Evolutionary conservation across 1,284 basidiomycete species (phyloP).

Genomic region (Cryptococcus hybrid): DNA sequence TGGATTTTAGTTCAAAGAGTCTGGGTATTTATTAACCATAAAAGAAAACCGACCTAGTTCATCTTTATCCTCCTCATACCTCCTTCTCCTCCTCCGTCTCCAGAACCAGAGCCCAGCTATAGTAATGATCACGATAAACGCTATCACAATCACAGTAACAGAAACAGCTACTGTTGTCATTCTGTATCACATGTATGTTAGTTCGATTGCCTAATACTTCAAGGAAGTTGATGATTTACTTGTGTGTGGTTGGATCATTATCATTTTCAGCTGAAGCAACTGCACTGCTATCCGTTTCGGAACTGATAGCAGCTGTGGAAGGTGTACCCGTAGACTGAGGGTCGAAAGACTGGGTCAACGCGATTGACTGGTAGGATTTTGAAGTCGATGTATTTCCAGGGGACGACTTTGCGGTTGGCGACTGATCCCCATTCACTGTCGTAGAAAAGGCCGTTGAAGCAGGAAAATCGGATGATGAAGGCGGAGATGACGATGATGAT

Average conservation of each 20-base stretch:
- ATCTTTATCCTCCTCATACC: slow-evolving; percentile 15
- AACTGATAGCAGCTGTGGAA: background rate
- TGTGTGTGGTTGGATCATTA: slow-evolving; percentile 1
- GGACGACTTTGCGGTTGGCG: no score
- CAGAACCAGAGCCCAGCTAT: slow-evolving; percentile 23
- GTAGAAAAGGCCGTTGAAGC: no score
- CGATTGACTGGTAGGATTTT: no score
- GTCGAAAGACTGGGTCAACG: background rate
- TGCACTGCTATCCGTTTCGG: background rate
- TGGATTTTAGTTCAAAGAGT: background rate
- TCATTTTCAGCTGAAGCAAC: background rate
- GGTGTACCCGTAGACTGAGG: background rate
- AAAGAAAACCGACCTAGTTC: slow-evolving; percentile 5
- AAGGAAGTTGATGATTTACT: slow-evolving; percentile 3
- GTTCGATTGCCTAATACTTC: background rate
- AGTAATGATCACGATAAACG: slow-evolving; percentile 20
- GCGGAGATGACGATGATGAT: background rate
- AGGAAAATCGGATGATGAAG: background rate
- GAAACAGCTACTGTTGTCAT: slow-evolving; percentile 29
- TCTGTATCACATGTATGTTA: slow-evolving; percentile 5
- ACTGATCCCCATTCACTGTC: no score
- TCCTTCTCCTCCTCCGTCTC: slow-evolving; percentile 15
- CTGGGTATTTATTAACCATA: background rate
- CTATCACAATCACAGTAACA: slow-evolving; percentile 29
- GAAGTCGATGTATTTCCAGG: no score